Base-by-base conservation (phyloP, 192 early-diverging fungal species). In the Dispira simplex region DNA sequence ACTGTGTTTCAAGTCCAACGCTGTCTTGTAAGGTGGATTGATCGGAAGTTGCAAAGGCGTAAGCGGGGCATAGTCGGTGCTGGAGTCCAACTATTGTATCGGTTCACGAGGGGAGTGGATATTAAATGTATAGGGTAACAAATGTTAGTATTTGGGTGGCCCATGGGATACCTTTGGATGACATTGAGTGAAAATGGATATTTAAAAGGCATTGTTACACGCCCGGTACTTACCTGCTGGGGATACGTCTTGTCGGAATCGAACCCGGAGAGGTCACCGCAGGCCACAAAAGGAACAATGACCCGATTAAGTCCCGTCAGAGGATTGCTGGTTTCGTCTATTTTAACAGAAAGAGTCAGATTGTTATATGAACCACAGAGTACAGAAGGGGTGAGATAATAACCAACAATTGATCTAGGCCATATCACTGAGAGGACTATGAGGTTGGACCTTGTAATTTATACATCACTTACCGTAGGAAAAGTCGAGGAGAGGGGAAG, bases 211-310 rank as follows among this genome's bases (percentile, higher is more conserved):
- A 28, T 49, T 28, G 47, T 25, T 43, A 16, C 27, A 21, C 6
- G 69, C 67, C 43, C 63, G 60, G 63, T n/a, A 43, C 68, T 64
- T 63, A 78, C 79, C 16, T 83, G 77, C 21, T 85, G 70, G 16
- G 83, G 73, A 68, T 94, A 94, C 0, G 91, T 93, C 77, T 81
- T 79, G 65, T 96, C 93, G 11, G 91, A 79, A 68, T 96, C 93
- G 67, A 87, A 94, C 2, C 85, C 89, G 63, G 83, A 84, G 62
- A 93, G 69, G 68, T 96, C 93, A 27, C 93, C 93, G 63, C 93
- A 95, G 0, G 91, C 88, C 60, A 93, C 74, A 73, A 93, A 95
- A 5, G 93, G 93, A 4, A 86, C 87, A 67, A 95, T 85, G 1
- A 81, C 78, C 58, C 89, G 77, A 70, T 92, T 90, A 44, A 80